These are phyloP conservation scores for Ensete glaucum DNA, from an alignment of 176 grass and related monocot genomes.

Conservation along the genomic window DNA sequence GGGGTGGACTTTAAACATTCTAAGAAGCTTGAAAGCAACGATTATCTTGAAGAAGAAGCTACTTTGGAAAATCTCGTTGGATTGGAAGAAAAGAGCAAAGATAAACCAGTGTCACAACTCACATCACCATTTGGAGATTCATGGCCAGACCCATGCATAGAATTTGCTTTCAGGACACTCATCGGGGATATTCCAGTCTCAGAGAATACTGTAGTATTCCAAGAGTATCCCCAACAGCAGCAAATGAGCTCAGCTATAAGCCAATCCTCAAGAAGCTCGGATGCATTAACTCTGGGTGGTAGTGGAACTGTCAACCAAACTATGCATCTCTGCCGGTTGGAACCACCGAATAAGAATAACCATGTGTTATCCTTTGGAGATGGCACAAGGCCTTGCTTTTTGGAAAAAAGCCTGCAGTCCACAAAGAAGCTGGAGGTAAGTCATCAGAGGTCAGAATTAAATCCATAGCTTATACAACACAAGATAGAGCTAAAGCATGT, in stretches of 20 bases:
- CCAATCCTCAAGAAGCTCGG: not conserved
- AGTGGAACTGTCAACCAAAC: not conserved
- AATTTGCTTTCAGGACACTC: slow-evolving; percentile 66
- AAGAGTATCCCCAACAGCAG: slow-evolving; percentile 30
- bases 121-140: slow-evolving; percentile 39
- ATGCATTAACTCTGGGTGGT: not conserved
- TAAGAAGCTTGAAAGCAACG: not conserved
- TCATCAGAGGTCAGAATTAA: not conserved
- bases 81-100: not conserved
- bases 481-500: not conserved
- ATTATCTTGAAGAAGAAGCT: too few relatives aligned
- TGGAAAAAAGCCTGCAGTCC: not conserved
- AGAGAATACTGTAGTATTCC: slow-evolving; percentile 22
- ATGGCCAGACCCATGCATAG: slow-evolving; percentile 61
- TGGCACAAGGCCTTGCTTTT: not conserved
- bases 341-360: not conserved
- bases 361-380: not conserved
- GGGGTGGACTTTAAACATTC: not conserved
- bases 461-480: not conserved
- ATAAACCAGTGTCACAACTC: slow-evolving; percentile 22
- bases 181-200: slow-evolving; percentile 49
- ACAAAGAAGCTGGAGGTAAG: not conserved
- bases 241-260: not conserved
- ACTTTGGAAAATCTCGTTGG: not conserved
- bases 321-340: not conserved